Evolutionary conservation across 345 rosid species (phyloP).

Genomic region (Eucalyptus sp.): DNA sequence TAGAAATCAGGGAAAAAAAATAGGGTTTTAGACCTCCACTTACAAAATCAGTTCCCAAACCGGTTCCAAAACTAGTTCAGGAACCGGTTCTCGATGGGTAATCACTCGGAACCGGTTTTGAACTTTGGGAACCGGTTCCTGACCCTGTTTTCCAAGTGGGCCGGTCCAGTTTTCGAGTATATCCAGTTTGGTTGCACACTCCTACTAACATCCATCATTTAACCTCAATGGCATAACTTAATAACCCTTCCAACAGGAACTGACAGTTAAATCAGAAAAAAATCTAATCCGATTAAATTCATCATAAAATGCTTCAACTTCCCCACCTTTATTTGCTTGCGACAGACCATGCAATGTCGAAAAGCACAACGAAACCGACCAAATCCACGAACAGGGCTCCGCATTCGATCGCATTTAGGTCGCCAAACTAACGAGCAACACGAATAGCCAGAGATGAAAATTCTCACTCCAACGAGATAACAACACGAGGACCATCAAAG

Average conservation of each 20-base stretch:
- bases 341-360: neutral
- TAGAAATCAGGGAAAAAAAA: too few relatives aligned
- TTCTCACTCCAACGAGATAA: slow-evolving; percentile 52
- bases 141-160: too few relatives aligned
- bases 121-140: too few relatives aligned
- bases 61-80: too few relatives aligned
- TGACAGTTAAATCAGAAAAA: neutral
- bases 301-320: neutral
- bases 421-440: neutral
- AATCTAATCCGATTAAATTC: neutral
- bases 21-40: too few relatives aligned
- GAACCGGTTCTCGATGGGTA: too few relatives aligned
- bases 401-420: neutral
- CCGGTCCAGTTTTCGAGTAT: too few relatives aligned
- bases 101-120: too few relatives aligned
- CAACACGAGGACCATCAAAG: slow-evolving; percentile 51
- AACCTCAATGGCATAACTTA: neutral
- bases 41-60: too few relatives aligned
- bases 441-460: neutral
- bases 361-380: neutral
- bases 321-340: neutral
- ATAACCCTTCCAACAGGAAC: neutral
- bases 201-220: neutral
- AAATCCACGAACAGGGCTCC: neutral
- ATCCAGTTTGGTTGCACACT: too few relatives aligned